Conservation (phyloP, 192 early-diverging fungal genomes). For the Jimgerdemannia lactiflua region DNA sequence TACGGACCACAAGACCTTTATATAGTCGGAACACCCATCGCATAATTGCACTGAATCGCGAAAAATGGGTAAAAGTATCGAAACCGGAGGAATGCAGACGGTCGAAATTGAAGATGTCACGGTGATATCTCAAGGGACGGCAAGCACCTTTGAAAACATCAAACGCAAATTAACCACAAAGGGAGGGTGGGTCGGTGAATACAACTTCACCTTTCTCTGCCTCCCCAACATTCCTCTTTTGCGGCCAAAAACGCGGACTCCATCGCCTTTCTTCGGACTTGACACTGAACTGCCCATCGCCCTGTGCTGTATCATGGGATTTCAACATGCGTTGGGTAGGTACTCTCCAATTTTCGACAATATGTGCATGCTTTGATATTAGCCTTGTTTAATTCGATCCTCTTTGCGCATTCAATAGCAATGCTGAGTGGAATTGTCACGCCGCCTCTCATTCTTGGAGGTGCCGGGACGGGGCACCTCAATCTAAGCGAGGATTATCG, state of each 20-base stretch:
- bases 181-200: constrained; percentile 44
- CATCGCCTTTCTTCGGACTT: constrained; percentile 45
- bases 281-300: constrained; percentile 32
- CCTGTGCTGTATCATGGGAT: constrained; percentile 40
- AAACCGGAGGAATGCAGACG: no score
- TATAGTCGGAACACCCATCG: no score
- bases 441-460: constrained; percentile 41
- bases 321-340: constrained; percentile 8
- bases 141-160: background rate
- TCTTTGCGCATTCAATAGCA: background rate
- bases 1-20: no score
- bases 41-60: no score
- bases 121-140: no score
- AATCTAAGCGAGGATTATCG: constrained; percentile 29
- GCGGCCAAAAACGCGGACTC: constrained; percentile 1
- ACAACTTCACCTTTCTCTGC: constrained; percentile 45
- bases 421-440: constrained; percentile 40
- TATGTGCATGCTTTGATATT: background rate
- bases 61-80: no score
- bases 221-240: constrained; percentile 39
- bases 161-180: constrained; percentile 13
- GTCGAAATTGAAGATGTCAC: no score
- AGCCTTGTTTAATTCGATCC: background rate
- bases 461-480: constrained; percentile 35
- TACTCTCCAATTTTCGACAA: background rate